phyloP scores from a whole-genome alignment of 352 stramenopile genomes.

The Pythium brachiatum region DNA sequence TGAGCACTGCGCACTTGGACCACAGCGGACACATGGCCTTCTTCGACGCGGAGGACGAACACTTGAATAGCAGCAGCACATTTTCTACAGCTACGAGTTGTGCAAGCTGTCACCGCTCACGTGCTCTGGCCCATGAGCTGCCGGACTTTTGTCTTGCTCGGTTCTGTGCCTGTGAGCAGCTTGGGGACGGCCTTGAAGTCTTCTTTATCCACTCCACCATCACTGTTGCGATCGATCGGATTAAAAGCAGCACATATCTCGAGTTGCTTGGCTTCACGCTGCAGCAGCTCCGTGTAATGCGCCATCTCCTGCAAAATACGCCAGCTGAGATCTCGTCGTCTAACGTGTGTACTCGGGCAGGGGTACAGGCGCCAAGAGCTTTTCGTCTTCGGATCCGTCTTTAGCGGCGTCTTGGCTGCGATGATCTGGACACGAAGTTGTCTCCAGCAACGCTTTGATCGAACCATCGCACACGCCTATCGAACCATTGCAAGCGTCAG shows the following conservation, averaged over 20 bases:
- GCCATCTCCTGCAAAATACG: conserved; percentile 62
- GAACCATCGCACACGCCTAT: conserved; percentile 72
- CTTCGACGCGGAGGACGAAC: conserved; percentile 64
- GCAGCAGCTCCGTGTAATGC: conserved; percentile 72
- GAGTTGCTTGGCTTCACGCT: conserved; percentile 70
- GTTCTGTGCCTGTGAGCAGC: conserved; percentile 62
- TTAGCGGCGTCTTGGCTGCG: conserved; percentile 52
- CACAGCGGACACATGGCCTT: conserved; percentile 64
- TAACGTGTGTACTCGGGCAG: conserved; percentile 66
- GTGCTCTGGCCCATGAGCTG: conserved; percentile 61
- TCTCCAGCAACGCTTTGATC: conserved; percentile 64
- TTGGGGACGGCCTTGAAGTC: conserved; percentile 78
- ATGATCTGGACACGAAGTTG: conserved; percentile 80
- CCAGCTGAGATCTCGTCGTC: conserved; percentile 64
- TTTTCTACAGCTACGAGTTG: conserved; percentile 66
- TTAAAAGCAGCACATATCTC: conserved; percentile 69
- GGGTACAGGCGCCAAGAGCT: conserved; percentile 33
- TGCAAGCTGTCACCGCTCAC: conserved; percentile 44
- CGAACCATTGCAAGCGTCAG: neutral
- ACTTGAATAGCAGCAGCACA: conserved; percentile 69
- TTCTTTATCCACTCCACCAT: conserved; percentile 64
- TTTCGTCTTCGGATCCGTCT: conserved; percentile 51
- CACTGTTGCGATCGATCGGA: conserved; percentile 66
- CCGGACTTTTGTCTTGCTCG: conserved; percentile 73
- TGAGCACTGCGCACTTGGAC: conserved; percentile 71